phyloP scores from a whole-genome alignment of 139 green algal species.

The Astrephomene gubernaculifera region DNA sequence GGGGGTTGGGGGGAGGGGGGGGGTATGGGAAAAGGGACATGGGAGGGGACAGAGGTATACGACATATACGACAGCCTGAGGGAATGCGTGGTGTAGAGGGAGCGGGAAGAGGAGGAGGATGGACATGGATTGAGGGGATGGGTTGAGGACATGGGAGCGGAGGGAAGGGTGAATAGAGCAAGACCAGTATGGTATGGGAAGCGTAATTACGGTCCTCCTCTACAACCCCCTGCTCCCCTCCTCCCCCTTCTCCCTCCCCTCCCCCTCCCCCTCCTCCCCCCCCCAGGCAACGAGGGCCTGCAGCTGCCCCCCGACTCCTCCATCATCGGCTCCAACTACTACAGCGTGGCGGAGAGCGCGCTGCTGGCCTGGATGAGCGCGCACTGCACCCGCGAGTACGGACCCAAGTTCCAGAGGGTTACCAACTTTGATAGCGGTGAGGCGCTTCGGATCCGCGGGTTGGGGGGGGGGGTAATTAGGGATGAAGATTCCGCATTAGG shows the following conservation, averaged over 20 bases:
- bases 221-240: neutral
- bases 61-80: too few relatives aligned
- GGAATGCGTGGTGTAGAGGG: too few relatives aligned
- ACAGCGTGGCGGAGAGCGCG: constrained; percentile 71
- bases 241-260: neutral
- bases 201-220: too few relatives aligned
- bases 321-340: constrained; percentile 72
- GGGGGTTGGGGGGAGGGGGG: too few relatives aligned
- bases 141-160: too few relatives aligned
- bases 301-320: constrained; percentile 56
- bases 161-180: too few relatives aligned
- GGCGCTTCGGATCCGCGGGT: neutral
- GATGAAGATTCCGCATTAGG: too few relatives aligned
- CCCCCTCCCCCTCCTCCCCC: neutral
- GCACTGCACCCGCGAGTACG: constrained; percentile 60
- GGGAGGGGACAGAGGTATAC: too few relatives aligned
- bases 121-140: too few relatives aligned
- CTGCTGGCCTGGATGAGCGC: constrained; percentile 76
- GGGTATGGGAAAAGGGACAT: neutral
- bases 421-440: constrained; percentile 55
- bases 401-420: constrained; percentile 47
- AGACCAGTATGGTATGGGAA: too few relatives aligned
- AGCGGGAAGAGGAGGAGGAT: too few relatives aligned
- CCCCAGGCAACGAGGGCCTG: neutral
- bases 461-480: neutral